These are phyloP conservation scores for Eutrema salsugineum DNA, from an alignment of 441 rosid species.

Conservation along the genomic window DNA sequence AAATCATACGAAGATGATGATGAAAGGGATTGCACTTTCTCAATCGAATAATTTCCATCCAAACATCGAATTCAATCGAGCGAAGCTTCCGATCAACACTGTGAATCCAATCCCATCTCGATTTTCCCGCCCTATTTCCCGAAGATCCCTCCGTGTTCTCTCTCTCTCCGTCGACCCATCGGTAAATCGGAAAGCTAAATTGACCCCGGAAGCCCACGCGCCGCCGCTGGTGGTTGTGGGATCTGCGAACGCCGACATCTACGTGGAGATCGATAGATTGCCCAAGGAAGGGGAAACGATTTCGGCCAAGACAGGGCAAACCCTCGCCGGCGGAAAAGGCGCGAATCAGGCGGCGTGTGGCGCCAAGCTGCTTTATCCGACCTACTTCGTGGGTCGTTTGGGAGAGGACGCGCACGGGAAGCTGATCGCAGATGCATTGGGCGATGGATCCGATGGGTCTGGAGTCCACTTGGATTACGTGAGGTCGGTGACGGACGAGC, in stretches of 20 bases:
- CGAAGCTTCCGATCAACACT: constrained; percentile 21
- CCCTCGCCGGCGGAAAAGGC: constrained; percentile 90
- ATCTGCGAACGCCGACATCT: constrained; percentile 84
- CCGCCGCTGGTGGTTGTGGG: constrained; percentile 85
- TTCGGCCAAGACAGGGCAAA: constrained; percentile 69
- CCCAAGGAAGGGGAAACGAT: constrained; percentile 80
- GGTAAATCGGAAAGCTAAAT: constrained; percentile 12
- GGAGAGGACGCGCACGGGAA: constrained; percentile 86
- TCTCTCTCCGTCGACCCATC: constrained; percentile 36
- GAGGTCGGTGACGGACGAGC: constrained; percentile 38
- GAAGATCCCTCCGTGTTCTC: constrained; percentile 32
- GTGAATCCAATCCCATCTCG: constrained; percentile 15
- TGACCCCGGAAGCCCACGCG: neutral
- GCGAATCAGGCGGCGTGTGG: constrained; percentile 95
- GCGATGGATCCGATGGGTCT: constrained; percentile 25
- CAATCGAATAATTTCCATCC: constrained; percentile 29
- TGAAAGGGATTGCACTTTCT: constrained; percentile 42
- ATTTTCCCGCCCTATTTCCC: constrained; percentile 5
- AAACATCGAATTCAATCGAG: constrained; percentile 20
- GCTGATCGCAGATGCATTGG: constrained; percentile 57
- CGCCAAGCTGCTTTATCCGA: constrained; percentile 64
- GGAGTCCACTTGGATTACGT: constrained; percentile 65
- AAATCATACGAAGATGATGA: constrained; percentile 14
- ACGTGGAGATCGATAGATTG: constrained; percentile 75
- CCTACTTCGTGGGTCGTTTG: constrained; percentile 76